Evolutionary conservation across 1,284 basidiomycete genomes (phyloP).

Genomic region (Ganoderma multipileum): DNA sequence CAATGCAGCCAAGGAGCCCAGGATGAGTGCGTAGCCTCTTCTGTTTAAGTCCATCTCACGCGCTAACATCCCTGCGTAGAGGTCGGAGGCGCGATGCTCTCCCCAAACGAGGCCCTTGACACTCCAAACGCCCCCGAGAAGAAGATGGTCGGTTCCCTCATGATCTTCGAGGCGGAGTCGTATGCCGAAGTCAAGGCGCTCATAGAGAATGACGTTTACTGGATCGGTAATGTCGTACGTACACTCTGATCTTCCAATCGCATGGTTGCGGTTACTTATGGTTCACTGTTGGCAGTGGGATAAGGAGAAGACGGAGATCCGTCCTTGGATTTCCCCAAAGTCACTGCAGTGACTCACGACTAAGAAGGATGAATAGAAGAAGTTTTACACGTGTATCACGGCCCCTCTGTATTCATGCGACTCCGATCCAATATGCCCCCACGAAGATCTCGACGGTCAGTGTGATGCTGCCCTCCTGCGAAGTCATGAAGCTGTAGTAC

Average conservation of each 20-base stretch:
- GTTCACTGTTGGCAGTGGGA: slow-evolving; percentile 27
- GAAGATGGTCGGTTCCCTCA: slow-evolving; percentile 39
- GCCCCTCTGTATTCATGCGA: not conserved
- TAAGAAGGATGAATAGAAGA: not conserved
- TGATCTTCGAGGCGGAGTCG: slow-evolving; percentile 37
- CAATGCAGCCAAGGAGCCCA: slow-evolving; percentile 29
- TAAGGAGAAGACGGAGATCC: slow-evolving; percentile 34
- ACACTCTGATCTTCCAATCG: not conserved
- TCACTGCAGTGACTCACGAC: not conserved
- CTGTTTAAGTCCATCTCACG: not conserved
- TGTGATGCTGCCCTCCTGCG: no score
- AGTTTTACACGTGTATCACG: not conserved
- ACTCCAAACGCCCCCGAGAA: slow-evolving; percentile 29
- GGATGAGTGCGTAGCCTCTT: slow-evolving; percentile 33
- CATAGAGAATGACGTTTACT: slow-evolving; percentile 37
- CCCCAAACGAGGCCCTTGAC: slow-evolving; percentile 37
- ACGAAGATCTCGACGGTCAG: not conserved
- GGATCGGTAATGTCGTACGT: slow-evolving; percentile 35
- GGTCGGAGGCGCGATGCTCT: slow-evolving; percentile 38
- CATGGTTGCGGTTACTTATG: not conserved
- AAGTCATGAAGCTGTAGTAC: no score
- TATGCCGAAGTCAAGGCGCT: slow-evolving; percentile 36
- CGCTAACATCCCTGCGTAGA: slow-evolving; percentile 21
- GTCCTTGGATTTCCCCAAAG: slow-evolving; percentile 30
- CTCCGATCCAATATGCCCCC: not conserved